Evolutionary conservation across 495 filamentous ascomycete species (phyloP).

Genomic region (Glutinoglossum americanum): DNA sequence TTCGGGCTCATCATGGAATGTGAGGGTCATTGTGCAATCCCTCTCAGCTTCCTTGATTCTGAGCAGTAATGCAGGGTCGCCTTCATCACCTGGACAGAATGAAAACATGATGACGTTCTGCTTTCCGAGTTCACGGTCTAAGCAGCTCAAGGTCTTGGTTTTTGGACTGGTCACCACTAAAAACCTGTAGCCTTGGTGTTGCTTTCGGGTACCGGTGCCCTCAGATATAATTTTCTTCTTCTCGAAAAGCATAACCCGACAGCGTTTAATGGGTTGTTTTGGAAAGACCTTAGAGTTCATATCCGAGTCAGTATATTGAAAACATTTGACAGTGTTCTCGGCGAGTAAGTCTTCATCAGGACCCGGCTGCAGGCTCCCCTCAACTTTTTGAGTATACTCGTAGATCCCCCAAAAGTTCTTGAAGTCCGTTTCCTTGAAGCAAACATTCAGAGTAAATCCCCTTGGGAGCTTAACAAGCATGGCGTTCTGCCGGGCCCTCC

Average conservation of each 20-base stretch:
- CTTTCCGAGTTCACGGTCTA: conserved; percentile 39
- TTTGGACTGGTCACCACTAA: conserved; percentile 52
- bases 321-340: conserved; percentile 38
- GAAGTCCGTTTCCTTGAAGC: conserved; percentile 52
- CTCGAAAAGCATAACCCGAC: conserved; percentile 53
- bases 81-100: conserved; percentile 43
- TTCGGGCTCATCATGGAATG: conserved; percentile 47
- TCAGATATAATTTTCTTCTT: conserved; percentile 35
- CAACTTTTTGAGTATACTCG: conserved; percentile 55
- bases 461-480: conserved; percentile 40
- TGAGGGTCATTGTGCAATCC: conserved; percentile 46
- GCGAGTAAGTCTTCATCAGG: conserved; percentile 43
- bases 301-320: conserved; percentile 50
- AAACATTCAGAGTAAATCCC: conserved; percentile 43
- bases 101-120: conserved; percentile 49
- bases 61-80: conserved; percentile 42
- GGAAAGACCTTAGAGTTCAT: conserved; percentile 46
- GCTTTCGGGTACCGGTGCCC: conserved; percentile 14
- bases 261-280: conserved; percentile 42
- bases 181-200: conserved; percentile 39
- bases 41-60: conserved; percentile 30
- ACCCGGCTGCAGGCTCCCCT: conserved; percentile 39
- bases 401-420: conserved; percentile 57
- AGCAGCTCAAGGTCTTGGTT: conserved; percentile 49
- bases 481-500: conserved; percentile 38